phyloP scores from a whole-genome alignment of 1,284 basidiomycete genomes.

The Uromyces viciae-fabae region DNA sequence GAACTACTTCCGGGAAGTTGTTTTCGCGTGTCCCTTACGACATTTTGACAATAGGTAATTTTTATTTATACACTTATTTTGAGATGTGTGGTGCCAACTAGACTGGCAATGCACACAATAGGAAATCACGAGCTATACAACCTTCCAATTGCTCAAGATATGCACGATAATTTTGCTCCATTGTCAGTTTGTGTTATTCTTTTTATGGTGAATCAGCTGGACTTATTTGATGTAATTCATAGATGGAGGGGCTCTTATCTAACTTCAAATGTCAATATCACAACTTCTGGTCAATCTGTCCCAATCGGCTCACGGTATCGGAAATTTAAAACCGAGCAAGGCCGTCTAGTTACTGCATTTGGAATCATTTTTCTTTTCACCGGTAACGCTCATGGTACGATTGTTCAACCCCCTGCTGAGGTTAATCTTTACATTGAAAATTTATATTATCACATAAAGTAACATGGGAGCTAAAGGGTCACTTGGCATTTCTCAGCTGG shows the following conservation, averaged over 20 bases:
- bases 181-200: conserved; percentile 45
- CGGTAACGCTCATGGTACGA: conserved; percentile 64
- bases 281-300: conserved; percentile 61
- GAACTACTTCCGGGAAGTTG: conserved; percentile 61
- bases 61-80: conserved; percentile 52
- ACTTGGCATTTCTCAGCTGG: conserved; percentile 7
- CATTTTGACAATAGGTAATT: conserved; percentile 78
- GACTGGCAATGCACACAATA: conserved; percentile 36
- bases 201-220: not conserved
- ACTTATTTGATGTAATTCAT: not conserved
- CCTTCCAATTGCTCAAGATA: conserved; percentile 45
- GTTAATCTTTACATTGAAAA: conserved; percentile 62
- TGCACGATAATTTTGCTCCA: conserved; percentile 47
- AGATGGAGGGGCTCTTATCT: conserved; percentile 68
- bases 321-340: conserved; percentile 72
- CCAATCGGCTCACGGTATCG: conserved; percentile 58
- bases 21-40: conserved; percentile 74
- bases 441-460: not conserved
- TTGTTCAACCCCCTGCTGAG: conserved; percentile 50
- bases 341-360: conserved; percentile 69
- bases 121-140: conserved; percentile 53
- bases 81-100: not conserved
- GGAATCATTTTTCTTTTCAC: conserved; percentile 75
- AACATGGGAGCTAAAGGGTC: not conserved
- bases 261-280: conserved; percentile 80